Evolutionary conservation across 208 protist genomes (phyloP).

Genomic region (Trypanosoma vivax): DNA sequence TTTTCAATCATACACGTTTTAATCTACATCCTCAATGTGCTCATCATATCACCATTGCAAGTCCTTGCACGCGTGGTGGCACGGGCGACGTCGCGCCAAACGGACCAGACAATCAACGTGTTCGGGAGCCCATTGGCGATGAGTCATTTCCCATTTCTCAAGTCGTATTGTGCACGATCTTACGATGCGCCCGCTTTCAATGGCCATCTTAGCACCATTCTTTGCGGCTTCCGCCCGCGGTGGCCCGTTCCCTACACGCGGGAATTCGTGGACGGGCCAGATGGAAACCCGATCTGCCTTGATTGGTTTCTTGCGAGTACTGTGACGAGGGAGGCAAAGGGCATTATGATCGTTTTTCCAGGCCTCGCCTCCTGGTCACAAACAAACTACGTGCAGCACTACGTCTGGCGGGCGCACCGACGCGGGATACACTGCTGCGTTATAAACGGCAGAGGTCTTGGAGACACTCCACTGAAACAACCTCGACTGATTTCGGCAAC

Average conservation of each 20-base stretch:
- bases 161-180: constrained; percentile 8
- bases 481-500: constrained; percentile 57
- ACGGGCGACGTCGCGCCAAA: too few species aligned
- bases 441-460: constrained; percentile 64
- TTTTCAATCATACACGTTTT: too few species aligned
- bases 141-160: constrained; percentile 23
- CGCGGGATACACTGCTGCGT: constrained; percentile 57
- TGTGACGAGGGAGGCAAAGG: constrained; percentile 12
- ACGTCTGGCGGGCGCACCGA: constrained; percentile 33
- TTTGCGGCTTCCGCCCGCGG: constrained; percentile 48
- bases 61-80: too few species aligned
- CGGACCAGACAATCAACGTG: too few species aligned
- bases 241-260: constrained; percentile 37
- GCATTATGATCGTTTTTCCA: constrained; percentile 58
- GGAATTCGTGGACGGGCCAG: constrained; percentile 27
- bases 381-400: constrained; percentile 72
- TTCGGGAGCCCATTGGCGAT: too few species aligned
- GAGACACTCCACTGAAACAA: constrained; percentile 54
- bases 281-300: constrained; percentile 65
- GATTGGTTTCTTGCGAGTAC: constrained; percentile 44
- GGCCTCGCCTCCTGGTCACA: constrained; percentile 65
- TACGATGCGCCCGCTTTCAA: constrained; percentile 50
- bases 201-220: constrained; percentile 55
- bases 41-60: too few species aligned
- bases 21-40: too few species aligned